Base-by-base conservation (phyloP, 495 filamentous ascomycete genomes). In the Penicillium silybi region DNA sequence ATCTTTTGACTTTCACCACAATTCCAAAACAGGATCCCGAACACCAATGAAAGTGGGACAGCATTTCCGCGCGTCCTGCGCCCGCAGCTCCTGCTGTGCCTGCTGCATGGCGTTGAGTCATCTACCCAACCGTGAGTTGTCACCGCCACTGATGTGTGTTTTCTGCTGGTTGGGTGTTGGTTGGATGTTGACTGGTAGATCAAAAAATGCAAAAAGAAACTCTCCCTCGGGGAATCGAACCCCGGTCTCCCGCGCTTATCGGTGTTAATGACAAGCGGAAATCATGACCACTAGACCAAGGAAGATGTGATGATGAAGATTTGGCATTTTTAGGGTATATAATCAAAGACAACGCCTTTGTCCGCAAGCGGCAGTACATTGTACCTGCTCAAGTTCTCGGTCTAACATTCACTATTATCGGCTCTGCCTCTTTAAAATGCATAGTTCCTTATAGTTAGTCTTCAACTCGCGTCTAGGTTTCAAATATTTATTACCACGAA, bases 201-300 rank as follows among this genome's bases (percentile, higher is more conserved):
- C 16, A 8, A 39, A 39, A 3, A n/a, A n/a, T n/a, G n/a, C 16
- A 62, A 66, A 68, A 65, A 53, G 51, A 62, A 64, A 67, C 67
- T 70, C 67, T 70, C 67, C 63, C 59, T 67, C 74, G 68, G 74
- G 74, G 74, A 77, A 77, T 77, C 74, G 74, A 76, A 77, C 73
- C 71, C 71, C 68, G 74, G 73, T 76, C 73, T 77, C 72, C 70
- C 61, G 58, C 58, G 58, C 62, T 63, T 62, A 60, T 57, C 60
- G 46, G 54, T 58, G 7, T 56, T 57, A 56, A 62, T 72, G 73
- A 76, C 72, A 77, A 75, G 72, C 71, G 73, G 72, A 77, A 77
- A 74, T 32, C 29, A 32, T 32, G 29, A 32, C 29, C 29, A 32
- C 29, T 32, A 32, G 29, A 32, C 29, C 29, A 32, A 32, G 29